phyloP scores from a whole-genome alignment of 345 rosid species.

The Carallia brachiata region DNA sequence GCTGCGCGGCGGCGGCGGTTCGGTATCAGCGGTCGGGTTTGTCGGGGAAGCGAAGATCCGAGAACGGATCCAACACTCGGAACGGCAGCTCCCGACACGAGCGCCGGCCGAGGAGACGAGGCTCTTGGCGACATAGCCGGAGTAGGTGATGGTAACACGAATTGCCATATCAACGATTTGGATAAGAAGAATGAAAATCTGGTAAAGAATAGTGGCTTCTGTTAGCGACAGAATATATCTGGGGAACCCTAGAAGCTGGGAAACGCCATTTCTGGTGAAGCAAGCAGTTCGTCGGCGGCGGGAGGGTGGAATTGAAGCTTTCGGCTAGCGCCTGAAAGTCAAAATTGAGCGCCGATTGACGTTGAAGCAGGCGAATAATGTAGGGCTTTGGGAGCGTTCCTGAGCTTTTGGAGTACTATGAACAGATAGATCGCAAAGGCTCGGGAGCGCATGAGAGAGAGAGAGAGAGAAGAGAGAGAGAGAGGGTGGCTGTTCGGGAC shows the following conservation, averaged over 20 bases:
- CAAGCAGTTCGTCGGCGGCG: constrained; percentile 21
- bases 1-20: constrained; percentile 17
- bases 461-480: not conserved
- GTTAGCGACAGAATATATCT: constrained; percentile 11
- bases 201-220: constrained; percentile 10
- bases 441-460: not conserved
- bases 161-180: constrained; percentile 58
- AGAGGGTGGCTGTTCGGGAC: not conserved
- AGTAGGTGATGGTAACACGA: constrained; percentile 60
- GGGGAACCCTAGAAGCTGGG: constrained; percentile 30
- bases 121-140: constrained; percentile 58
- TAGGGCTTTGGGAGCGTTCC: not conserved
- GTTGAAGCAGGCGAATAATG: not conserved
- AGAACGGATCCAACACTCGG: constrained; percentile 54
- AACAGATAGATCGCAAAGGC: not conserved
- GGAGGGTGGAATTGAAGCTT: constrained; percentile 24
- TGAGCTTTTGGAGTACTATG: constrained; percentile 8
- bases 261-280: constrained; percentile 17
- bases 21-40: constrained; percentile 40
- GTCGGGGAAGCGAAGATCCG: constrained; percentile 34
- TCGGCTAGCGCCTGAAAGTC: not conserved
- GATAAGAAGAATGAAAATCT: constrained; percentile 38
- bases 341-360: not conserved
- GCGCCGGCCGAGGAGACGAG: constrained; percentile 50
- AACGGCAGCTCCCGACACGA: constrained; percentile 46